Base-by-base conservation (phyloP, 2,329 filamentous ascomycete species). In the Dactylellina parvicollis region DNA sequence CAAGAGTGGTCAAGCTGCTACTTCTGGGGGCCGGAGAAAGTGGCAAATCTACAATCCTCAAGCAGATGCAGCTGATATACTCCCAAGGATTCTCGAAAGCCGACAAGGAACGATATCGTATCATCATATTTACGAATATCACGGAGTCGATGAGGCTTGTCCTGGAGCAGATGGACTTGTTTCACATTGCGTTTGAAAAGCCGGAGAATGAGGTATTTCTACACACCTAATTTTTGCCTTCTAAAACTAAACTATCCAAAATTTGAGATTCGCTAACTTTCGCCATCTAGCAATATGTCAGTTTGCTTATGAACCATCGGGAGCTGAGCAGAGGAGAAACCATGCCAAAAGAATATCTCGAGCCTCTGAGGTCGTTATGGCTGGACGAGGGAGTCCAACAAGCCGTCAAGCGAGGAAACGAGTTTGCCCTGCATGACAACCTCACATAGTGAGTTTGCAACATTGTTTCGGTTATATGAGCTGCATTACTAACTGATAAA, bases 1-100 rank as follows among this genome's bases (percentile, higher is more conserved):
- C 90, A 65, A 90, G 90, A 79, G 93, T 96, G 80, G 92, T 98
- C 79, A 99, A 98, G 85, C 88, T 99, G 76, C 84, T 99, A 77
- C 85, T 99, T 77, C 86, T 99, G 76, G 94, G 94, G 81, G 94
- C 94, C 78, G 94, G 94, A 80, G 94, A 98, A 83, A 95, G 90
- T 70, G 92, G 94, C 76, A 98, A 98, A 83, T 97, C 94, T 7
- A 98, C 94, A 1, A 93, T 98, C 71, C 87, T 98, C 76, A 98
- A 98, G 84, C 94, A 98, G 85, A 98, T 99, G 95, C 94, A 94
- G 81, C 89, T 99, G 81, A 97, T 99, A 78, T 95, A 98, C 81
- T 89, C 92, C 12, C 89, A 92, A 81, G 94, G 95, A 55, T 98
- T 98, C 83, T 92, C 88, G 79, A 90, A 91, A 78, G 88, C 87